Base-by-base conservation (phyloP, 495 filamentous ascomycete genomes). In the Penicillium silybi region DNA sequence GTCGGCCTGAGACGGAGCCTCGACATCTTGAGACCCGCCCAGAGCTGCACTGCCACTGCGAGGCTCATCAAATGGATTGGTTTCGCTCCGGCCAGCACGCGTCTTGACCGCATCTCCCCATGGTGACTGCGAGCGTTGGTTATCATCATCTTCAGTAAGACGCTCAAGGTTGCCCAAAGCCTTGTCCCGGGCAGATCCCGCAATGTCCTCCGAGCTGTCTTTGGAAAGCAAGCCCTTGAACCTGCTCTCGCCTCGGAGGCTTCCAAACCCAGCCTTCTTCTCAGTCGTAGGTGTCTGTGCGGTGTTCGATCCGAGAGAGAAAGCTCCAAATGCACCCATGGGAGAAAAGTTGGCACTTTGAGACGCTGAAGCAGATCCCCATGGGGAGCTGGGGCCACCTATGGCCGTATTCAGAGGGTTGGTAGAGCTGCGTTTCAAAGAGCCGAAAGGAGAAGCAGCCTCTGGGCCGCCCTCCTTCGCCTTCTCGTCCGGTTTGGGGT, bases 301-400 rank as follows among this genome's bases (percentile, higher is more conserved):
- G 4, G 68, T 66, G 4, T 58, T 62, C 13, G 71, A 62, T n/a
- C 77, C 79, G 19, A 91, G 65, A 9, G 83, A 83, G 63, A 96
- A 96, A 50, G 80, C 92, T 10, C 91, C 89, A 70, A 96, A 96
- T n/a, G 86, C 82, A 22, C 90, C 89, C 75, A 92, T 88, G 4
- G 83, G 82, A 4, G 86, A 79, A 52, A 89, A 79, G 29, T 72
- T 75, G 52, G 77, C 73, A 66, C 68, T 83, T 41, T 76, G 76
- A 8, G 85, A 78, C 17, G 81, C 70, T 9, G 85, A 77, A 17
- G 81, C 70, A 15, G 74, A 66, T 15, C 64, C 66, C 91, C 91
- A 96, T 1, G 89, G 84, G 11, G 88, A 91, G 38, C 76, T 67
- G 10, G 76, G 73, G 35, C 74, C 83, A 49, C 66, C 70, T 5